Evolutionary conservation across 768 basidiomycete species (phyloP), one percentile per base, ranked within the genome.

Genomic region (Russula abietina): DNA sequence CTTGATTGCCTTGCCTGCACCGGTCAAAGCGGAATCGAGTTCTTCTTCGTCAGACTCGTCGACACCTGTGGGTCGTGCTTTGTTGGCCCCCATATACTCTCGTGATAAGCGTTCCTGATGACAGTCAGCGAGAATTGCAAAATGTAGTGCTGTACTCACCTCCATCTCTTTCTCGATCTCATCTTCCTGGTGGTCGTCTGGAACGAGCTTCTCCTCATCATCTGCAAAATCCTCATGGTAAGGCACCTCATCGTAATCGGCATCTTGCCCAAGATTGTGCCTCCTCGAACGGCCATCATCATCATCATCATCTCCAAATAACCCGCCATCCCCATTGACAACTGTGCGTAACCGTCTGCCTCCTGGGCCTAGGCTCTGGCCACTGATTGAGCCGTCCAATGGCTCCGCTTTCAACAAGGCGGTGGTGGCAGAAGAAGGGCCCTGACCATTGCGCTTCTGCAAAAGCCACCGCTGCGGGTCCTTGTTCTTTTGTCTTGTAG

Each of bases 191-290:
- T 83, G 81, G 59, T 89, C 88, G 14, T 83, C 80, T 17, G 81
- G 81, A 73, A 85, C 81, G 55, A 74, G 69, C 69, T 84, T 84
- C 69, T 93, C 92, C 38, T 94, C 92, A 63, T 94, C 92, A 69
- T 94, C 92, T 3, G 89, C 88, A 69, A 92, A 88, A 19, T 89
- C 87, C 69, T 88, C 89, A 69, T 93, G 91, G 67, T 83, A 93
- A 8, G 86, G 79, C 59, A 89, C 80, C 71, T 94, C 92, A 69
- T 94, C 92, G 63, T 89, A 70, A 69, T 89, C 89, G 7, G 89
- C 91, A 66, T 93, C 91, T 22, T 78, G 86, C 17, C 87, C 89
- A 67, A 81, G 77, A 69, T 88, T 87, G 64, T 77, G 80, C 71
- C 82, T 80, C 59, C 77, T 78, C 66, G 76, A 75, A 56, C 77